These are phyloP conservation scores for Yamadazyma endophytica DNA, from an alignment of 805 yeast genomes.

Conservation along the genomic window DNA sequence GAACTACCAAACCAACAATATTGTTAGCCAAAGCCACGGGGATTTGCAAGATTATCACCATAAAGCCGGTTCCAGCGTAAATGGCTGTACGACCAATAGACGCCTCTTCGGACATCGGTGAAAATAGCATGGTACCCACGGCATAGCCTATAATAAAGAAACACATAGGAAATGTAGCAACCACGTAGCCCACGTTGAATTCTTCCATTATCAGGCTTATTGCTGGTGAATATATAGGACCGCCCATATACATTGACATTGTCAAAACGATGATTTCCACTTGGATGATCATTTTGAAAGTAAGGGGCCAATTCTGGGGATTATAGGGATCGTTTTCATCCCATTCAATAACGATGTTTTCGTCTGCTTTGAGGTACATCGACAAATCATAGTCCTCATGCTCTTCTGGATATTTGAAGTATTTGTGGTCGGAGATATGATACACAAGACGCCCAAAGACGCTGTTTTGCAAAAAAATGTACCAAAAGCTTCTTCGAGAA, in stretches of 20 bases:
- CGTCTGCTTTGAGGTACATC: slow-evolving; percentile 16
- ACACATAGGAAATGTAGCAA: slow-evolving; percentile 49
- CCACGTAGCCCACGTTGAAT: slow-evolving; percentile 39
- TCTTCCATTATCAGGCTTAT: slow-evolving; percentile 41
- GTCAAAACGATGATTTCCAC: slow-evolving; percentile 14
- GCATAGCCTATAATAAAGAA: slow-evolving; percentile 61
- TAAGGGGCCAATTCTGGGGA: slow-evolving; percentile 52
- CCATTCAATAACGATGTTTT: slow-evolving; percentile 29
- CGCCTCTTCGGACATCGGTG: slow-evolving; percentile 59
- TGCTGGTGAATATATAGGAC: slow-evolving; percentile 56
- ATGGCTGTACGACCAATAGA: slow-evolving; percentile 50
- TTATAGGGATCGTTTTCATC: slow-evolving; percentile 43
- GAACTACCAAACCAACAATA: slow-evolving; percentile 47
- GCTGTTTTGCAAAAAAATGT: slow-evolving; percentile 4
- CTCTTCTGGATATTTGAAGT: slow-evolving; percentile 24
- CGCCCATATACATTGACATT: slow-evolving; percentile 44
- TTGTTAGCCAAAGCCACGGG: slow-evolving; percentile 52
- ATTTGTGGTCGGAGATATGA: slow-evolving; percentile 21
- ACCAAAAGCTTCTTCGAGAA: no score
- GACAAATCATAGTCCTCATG: slow-evolving; percentile 23
- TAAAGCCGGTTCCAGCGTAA: slow-evolving; percentile 43
- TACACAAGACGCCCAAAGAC: slow-evolving; percentile 23
- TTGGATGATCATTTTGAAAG: slow-evolving; percentile 33
- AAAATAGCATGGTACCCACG: slow-evolving; percentile 55
- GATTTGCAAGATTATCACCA: slow-evolving; percentile 52